phyloP scores from a whole-genome alignment of 495 filamentous ascomycete species.

The Ramalina peruviana region DNA sequence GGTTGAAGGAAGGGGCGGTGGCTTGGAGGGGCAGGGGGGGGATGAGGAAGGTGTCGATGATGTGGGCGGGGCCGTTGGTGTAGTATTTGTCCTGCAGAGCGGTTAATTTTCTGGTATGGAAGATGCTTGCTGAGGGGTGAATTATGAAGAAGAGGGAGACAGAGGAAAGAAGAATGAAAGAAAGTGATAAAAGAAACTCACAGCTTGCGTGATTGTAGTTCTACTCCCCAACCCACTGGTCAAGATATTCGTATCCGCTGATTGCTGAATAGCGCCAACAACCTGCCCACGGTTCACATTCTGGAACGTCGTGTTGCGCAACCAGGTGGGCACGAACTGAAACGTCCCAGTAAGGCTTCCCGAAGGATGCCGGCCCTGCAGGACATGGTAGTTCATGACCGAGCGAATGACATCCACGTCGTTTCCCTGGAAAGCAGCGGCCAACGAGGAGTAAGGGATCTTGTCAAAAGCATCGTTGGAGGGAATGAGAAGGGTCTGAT shows the following conservation, averaged over 20 bases:
- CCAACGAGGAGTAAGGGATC: conserved; percentile 10
- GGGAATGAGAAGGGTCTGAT: conserved; percentile 11
- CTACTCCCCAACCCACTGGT: conserved; percentile 12
- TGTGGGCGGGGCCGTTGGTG: conserved; percentile 17
- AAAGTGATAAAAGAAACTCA: neutral
- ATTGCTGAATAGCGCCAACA: conserved; percentile 21
- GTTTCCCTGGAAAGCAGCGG: conserved; percentile 4
- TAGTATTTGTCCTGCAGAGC: conserved; percentile 4
- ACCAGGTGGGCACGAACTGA: conserved; percentile 12
- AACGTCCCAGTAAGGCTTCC: conserved; percentile 6
- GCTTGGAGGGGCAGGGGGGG: conserved; percentile 8
- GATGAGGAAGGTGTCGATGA: conserved; percentile 19
- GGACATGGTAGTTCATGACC: conserved; percentile 9
- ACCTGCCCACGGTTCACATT: conserved; percentile 37
- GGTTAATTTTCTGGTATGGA: no score
- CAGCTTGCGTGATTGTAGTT: conserved; percentile 8
- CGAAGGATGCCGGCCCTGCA: conserved; percentile 3
- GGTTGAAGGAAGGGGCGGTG: conserved; percentile 13
- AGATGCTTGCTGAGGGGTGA: neutral
- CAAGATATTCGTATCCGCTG: conserved; percentile 14
- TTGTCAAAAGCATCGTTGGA: conserved; percentile 12
- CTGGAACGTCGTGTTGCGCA: conserved; percentile 27
- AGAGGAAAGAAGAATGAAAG: neutral
- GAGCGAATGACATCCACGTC: conserved; percentile 6
- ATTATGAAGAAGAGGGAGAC: neutral